A percentile compares a stretch with the other conserved stretches of the same genome.
These are phyloP conservation scores for Leccinum subgranulosum DNA, from an alignment of 768 basidiomycete species.

Conservation along the genomic window DNA sequence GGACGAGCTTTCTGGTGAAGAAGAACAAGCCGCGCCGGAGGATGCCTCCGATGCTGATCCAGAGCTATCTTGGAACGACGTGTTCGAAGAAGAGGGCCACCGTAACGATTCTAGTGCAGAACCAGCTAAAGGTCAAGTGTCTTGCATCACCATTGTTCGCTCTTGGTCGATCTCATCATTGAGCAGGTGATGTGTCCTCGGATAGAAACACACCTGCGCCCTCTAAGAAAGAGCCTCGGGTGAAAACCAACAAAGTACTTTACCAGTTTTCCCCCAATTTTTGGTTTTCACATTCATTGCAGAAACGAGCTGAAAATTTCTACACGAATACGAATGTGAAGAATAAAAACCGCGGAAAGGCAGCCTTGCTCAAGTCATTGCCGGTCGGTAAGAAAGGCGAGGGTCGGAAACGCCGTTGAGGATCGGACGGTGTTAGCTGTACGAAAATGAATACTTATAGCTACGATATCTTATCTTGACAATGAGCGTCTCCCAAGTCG, in stretches of 20 bases:
- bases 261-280: not conserved
- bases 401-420: constrained; percentile 37
- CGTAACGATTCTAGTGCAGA: constrained; percentile 5
- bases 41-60: constrained; percentile 34
- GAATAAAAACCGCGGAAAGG: constrained; percentile 75
- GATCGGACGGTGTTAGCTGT: constrained; percentile 14
- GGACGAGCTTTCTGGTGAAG: constrained; percentile 37
- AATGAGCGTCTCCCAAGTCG: not conserved
- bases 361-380: constrained; percentile 55
- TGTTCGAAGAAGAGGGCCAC: constrained; percentile 60
- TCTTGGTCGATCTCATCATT: constrained; percentile 8
- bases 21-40: constrained; percentile 38
- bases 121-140: constrained; percentile 19
- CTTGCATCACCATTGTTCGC: constrained; percentile 1
- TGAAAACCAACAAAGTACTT: constrained; percentile 90
- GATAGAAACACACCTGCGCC: constrained; percentile 35
- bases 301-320: constrained; percentile 90
- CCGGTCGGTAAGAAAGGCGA: constrained; percentile 49
- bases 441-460: constrained; percentile 5
- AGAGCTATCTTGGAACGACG: constrained; percentile 81
- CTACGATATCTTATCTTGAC: constrained; percentile 7
- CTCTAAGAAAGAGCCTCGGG: constrained; percentile 64
- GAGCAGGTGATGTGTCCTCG: constrained; percentile 27
- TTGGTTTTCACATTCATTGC: constrained; percentile 11
- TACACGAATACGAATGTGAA: constrained; percentile 83